These are phyloP conservation scores for Fagopyrum homotropicum DNA, from an alignment of 148 eudicot genomes.

Conservation along the genomic window DNA sequence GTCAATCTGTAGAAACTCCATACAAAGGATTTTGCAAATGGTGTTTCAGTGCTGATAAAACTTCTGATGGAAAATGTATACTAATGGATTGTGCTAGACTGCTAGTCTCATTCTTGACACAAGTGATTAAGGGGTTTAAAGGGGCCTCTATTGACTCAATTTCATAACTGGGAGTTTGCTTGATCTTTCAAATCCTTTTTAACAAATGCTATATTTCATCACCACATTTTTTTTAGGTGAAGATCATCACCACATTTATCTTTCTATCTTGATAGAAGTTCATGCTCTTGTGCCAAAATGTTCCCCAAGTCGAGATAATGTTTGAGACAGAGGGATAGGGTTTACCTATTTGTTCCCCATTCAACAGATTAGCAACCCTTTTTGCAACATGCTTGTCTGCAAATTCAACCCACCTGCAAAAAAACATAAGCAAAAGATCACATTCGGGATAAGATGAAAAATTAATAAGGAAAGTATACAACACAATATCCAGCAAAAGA, in stretches of 20 bases:
- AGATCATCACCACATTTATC: background rate
- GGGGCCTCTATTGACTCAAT: background rate
- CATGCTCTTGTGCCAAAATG: background rate
- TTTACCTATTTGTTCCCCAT: slow-evolving; percentile 82
- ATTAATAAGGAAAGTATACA: background rate
- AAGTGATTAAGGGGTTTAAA: background rate
- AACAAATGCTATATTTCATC: background rate
- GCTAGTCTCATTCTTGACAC: background rate
- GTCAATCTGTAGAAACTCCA: too few species aligned
- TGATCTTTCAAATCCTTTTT: background rate
- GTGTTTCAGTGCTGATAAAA: too few species aligned
- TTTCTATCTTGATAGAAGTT: background rate
- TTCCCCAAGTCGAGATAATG: background rate
- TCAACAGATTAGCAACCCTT: slow-evolving; percentile 64
- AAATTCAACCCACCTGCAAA: slow-evolving; percentile 95
- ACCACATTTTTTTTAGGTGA: too few species aligned
- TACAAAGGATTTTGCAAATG: too few species aligned
- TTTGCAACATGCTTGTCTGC: slow-evolving; percentile 64
- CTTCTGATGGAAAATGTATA: too few species aligned
- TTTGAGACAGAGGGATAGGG: background rate
- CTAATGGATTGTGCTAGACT: background rate
- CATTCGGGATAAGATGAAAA: background rate
- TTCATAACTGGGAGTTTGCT: background rate
- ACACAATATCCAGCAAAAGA: background rate
- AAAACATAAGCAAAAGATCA: slow-evolving; percentile 9